Evolutionary conservation across 331 rosid species (phyloP), one percentile per base, ranked within the genome.

Genomic region (Acacia pycnantha): DNA sequence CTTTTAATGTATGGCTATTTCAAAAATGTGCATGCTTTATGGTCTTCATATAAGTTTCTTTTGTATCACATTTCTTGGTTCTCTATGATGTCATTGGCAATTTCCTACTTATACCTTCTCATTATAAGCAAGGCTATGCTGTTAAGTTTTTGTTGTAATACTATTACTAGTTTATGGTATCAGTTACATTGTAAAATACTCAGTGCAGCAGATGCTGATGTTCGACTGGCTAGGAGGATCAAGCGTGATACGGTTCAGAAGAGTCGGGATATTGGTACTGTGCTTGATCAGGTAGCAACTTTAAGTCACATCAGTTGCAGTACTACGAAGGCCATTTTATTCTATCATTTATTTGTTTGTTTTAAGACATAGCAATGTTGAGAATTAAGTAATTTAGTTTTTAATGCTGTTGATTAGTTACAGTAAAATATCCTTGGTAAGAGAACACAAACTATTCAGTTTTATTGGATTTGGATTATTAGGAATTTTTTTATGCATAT

Each of bases 191-290:
- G 86, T 85, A 86, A 82, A 89, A 70, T 91, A 87, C 87, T 89
- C 97, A 90, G 95, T 92, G 99, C 99, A n/a, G n/a, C n/a, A 96
- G 99, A 96, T 92, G 98, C 99, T 88, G 99, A 96, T 91, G 97
- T 96, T 86, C 98, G 99, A 84, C 82, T 96, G 83, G 99, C 99
- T 14, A 92, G 99, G 89, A 91, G 99, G 88, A 96, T 96, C 76
- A 92, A 93, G 87, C 98, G 98, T 76, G 99, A 96, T 81, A 96
- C 99, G 3, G 85, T 54, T 24, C 98, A 94, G 83, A 96, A 91
- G 90, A 85, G 80, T 74, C 88, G 98, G 82, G 97, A 94, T 84
- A 93, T 96, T 82, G 98, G 95, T 88, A 37, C 74, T 73, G 94
- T 96, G 84, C 99, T 96, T 77, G 99, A 96, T 90, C 99, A 96